Evolutionary conservation across 176 grass and related monocot genomes (phyloP), one percentile per base, ranked within the genome.

Genomic region (Eleusine indica): DNA sequence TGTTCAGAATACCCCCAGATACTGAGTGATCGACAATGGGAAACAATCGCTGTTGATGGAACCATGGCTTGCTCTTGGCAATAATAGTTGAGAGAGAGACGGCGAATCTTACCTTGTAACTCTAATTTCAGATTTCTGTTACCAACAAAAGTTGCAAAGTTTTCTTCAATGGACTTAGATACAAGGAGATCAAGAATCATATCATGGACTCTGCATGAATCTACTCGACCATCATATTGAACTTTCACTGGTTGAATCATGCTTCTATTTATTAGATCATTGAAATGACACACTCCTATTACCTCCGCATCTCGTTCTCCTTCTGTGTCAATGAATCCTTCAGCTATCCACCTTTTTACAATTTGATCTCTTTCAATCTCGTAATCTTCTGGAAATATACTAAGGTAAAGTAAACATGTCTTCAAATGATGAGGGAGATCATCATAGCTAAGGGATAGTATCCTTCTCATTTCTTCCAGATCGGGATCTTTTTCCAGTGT

Each of bases 141-240:
- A 86, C 49, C 70, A 3, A 76, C 0, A 17, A 86, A 76, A 30
- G 51, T 86, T 25, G 41, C 73, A 66, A 86, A 89, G 35, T 89
- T 86, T 83, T 86, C 87, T 71, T 86, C 58, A 65, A 29, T 14
- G 13, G 77, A 85, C 62, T 86, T 89, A 1, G 77, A 86, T 71
- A 12, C 32, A 39, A 86, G 78, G 83, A 89, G 77, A 75, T 89
- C 87, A 81, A 75, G 87, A 80, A 89, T 77, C 87, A 86, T 86
- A 82, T 81, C 82, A 62, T 89, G 87, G 15, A 89, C 66, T 77
- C 77, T 14, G 66, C 83, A 86, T 62, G 76, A 61, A 30, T n/a
- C 9, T 13, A 70, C 79, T 71, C 22, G 76, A 53, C 83, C 83
- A 70, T 82, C 57, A 21, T 62, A 84, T 4, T 70, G 8, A 13